These are phyloP conservation scores for Eutrema salsugineum DNA, from an alignment of 441 rosid genomes.

Conservation along the genomic window DNA sequence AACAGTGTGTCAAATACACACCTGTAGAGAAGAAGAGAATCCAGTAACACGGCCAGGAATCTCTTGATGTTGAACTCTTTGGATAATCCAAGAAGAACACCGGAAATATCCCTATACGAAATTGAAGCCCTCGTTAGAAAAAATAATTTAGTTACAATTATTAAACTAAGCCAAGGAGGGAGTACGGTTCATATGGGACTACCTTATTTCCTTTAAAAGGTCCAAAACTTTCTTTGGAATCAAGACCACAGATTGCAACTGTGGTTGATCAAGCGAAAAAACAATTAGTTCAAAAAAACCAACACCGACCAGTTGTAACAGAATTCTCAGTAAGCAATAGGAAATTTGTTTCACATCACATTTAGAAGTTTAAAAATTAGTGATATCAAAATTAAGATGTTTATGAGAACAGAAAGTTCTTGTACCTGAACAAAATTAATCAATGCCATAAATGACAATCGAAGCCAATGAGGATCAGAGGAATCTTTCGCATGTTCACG, in stretches of 20 bases:
- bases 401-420: background rate
- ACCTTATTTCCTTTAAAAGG: conserved; percentile 72
- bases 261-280: conserved; percentile 29
- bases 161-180: background rate
- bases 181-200: background rate
- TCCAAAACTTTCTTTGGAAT: conserved; percentile 82
- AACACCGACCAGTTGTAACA: conserved; percentile 4
- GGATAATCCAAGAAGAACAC: conserved; percentile 63
- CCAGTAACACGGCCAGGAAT: conserved; percentile 66
- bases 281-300: conserved; percentile 17
- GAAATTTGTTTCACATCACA: conserved; percentile 2
- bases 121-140: conserved; percentile 19
- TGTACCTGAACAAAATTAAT: conserved; percentile 89
- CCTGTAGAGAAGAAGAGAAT: conserved; percentile 72
- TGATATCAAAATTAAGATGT: background rate
- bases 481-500: conserved; percentile 63
- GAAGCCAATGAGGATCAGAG: conserved; percentile 66
- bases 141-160: background rate
- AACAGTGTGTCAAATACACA: conserved; percentile 31
- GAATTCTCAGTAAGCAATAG: background rate
- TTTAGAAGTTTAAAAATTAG: background rate
- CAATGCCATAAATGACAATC: conserved; percentile 69
- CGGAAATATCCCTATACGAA: conserved; percentile 60
- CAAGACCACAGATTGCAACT: conserved; percentile 65
- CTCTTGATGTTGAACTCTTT: conserved; percentile 76